These are phyloP conservation scores for Coffea eugenioides DNA, from an alignment of 257 asterid species.

Conservation along the genomic window DNA sequence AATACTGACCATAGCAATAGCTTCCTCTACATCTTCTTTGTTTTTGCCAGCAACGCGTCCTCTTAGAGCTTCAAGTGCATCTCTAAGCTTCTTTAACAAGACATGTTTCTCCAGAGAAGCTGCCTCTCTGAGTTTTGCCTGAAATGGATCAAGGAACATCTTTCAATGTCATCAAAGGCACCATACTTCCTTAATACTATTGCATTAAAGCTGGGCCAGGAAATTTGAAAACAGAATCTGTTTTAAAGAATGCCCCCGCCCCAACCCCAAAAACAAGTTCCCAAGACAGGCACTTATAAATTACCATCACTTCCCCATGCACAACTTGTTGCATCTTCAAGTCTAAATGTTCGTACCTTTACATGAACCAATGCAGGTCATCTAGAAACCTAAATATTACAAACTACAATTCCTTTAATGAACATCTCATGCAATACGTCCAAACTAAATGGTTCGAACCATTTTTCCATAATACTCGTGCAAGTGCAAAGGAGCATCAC, in stretches of 20 bases:
- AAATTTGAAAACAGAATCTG: neutral
- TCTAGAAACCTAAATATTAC: neutral
- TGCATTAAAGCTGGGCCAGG: neutral
- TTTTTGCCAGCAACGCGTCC: conserved; percentile 85
- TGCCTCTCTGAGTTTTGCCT: conserved; percentile 87
- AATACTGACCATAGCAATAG: conserved; percentile 79
- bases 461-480: neutral
- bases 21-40: conserved; percentile 90
- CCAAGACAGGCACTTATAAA: neutral
- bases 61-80: conserved; percentile 75
- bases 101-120: conserved; percentile 91
- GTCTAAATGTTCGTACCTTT: too few species aligned
- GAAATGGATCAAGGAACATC: conserved; percentile 20
- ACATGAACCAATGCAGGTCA: neutral
- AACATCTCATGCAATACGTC: neutral
- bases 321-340: neutral
- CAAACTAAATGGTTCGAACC: neutral
- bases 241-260: neutral
- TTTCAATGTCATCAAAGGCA: neutral
- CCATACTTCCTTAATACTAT: neutral
- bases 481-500: neutral
- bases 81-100: conserved; percentile 83
- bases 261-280: too few species aligned
- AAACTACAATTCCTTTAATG: neutral
- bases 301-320: neutral